Evolutionary conservation across 1,284 basidiomycete species (phyloP).

Genomic region (Omphalotus olearius): DNA sequence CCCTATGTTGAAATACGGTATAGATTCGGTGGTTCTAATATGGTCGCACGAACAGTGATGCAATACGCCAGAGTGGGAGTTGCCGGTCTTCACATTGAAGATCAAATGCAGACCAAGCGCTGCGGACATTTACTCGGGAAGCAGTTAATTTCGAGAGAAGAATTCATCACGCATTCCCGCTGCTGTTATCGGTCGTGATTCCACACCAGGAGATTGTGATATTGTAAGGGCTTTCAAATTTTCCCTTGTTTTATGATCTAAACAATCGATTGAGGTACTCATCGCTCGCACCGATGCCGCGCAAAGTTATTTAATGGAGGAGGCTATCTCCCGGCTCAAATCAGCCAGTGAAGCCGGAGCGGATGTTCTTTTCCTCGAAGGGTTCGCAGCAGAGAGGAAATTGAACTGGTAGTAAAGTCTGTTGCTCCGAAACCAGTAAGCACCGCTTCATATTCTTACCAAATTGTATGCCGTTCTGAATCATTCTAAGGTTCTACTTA

Average conservation of each 20-base stretch:
- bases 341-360: slow-evolving; percentile 35
- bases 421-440: slow-evolving; percentile 33
- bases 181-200: slow-evolving; percentile 35
- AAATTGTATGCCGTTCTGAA: neutral
- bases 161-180: slow-evolving; percentile 45
- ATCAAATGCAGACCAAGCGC: slow-evolving; percentile 44
- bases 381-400: slow-evolving; percentile 32
- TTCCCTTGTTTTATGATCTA: neutral
- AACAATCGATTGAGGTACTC: slow-evolving; percentile 22
- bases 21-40: slow-evolving; percentile 42
- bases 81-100: slow-evolving; percentile 48
- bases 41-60: slow-evolving; percentile 42
- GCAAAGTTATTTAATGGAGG: slow-evolving; percentile 30
- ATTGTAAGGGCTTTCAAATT: slow-evolving; percentile 22
- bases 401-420: slow-evolving; percentile 27
- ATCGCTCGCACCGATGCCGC: slow-evolving; percentile 47
- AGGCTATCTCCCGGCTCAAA: slow-evolving; percentile 36
- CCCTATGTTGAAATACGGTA: neutral
- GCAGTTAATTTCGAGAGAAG: slow-evolving; percentile 34
- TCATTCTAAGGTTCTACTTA: slow-evolving; percentile 29
- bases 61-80: slow-evolving; percentile 43
- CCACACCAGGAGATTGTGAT: slow-evolving; percentile 32
- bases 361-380: slow-evolving; percentile 38
- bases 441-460: neutral
- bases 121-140: slow-evolving; percentile 49